A percentile compares a stretch with the other conserved stretches of the same genome.
These are phyloP conservation scores for Sarcodon sp. DNA, from an alignment of 768 basidiomycete species.

Conservation along the genomic window DNA sequence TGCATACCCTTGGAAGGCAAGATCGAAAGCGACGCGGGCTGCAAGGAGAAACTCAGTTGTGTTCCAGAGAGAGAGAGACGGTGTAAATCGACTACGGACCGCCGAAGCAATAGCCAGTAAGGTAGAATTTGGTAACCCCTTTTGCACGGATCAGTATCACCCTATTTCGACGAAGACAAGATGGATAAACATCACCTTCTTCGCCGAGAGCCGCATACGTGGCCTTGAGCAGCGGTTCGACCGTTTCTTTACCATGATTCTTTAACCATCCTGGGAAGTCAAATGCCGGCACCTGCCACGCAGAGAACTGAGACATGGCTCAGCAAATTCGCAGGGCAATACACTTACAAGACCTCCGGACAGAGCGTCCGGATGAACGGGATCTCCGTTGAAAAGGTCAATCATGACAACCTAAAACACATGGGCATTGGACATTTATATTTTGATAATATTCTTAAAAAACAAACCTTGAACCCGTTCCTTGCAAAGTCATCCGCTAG, in stretches of 20 bases:
- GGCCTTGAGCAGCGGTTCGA: constrained; percentile 23
- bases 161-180: no score
- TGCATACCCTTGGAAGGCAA: constrained; percentile 42
- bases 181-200: no score
- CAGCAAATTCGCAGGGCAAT: no score
- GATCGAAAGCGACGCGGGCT: constrained; percentile 47
- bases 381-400: constrained; percentile 24
- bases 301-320: no score
- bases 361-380: constrained; percentile 12
- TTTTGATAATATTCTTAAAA: no score
- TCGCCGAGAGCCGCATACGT: constrained; percentile 32
- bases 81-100: no score
- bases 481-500: constrained; percentile 30
- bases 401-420: constrained; percentile 11
- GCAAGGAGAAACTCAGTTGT: no score
- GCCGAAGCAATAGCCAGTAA: constrained; percentile 61
- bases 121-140: constrained; percentile 45
- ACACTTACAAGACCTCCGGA: background rate
- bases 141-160: constrained; percentile 37
- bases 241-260: constrained; percentile 15
- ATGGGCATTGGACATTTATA: no score
- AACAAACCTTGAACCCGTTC: constrained; percentile 28
- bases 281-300: no score
- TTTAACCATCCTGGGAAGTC: no score
- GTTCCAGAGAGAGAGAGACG: no score